Percentiles rank a stretch among this genome's conserved stretches.
phyloP scores from a whole-genome alignment of 345 rosid genomes.

The Citrus sinensis region DVS_A1.0 CM039162.1:24610001-24610500 shows the following conservation, averaged over 20 bases:
- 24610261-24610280: not conserved
- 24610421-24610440: too few species aligned
- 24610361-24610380: too few species aligned
- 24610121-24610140: constrained; percentile 5
- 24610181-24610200: not conserved
- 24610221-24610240: not conserved
- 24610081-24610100: not conserved
- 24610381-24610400: too few species aligned
- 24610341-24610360: too few species aligned
- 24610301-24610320: too few species aligned
- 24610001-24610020: not conserved
- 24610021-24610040: constrained; percentile 10
- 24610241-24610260: not conserved
- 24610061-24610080: not conserved
- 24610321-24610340: too few species aligned
- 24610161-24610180: not conserved
- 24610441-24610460: too few species aligned
- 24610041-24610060: not conserved
- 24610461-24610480: too few species aligned
- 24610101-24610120: not conserved
- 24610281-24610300: too few species aligned
- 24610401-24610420: too few species aligned
- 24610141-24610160: not conserved
- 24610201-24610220: not conserved
- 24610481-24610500: too few species aligned